phyloP scores from a whole-genome alignment of 2,329 filamentous ascomycete genomes.

The Neurospora crassa region DNA sequence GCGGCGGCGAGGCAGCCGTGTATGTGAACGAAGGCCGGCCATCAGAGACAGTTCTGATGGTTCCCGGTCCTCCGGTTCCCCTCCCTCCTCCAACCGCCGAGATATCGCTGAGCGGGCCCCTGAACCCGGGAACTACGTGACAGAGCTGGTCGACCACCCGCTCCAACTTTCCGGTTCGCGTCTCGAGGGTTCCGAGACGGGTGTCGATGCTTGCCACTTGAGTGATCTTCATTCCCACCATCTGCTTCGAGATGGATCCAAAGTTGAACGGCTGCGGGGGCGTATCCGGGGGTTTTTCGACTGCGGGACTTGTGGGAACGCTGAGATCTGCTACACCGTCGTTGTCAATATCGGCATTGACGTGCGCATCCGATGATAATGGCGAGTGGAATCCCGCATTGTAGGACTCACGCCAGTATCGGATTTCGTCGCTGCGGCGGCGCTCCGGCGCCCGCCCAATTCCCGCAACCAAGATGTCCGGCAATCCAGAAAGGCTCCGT shows the following conservation, averaged over 20 bases:
- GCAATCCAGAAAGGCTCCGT: constrained; percentile 47
- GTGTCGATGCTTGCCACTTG: constrained; percentile 44
- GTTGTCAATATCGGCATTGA: constrained; percentile 22
- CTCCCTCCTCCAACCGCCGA: constrained; percentile 14
- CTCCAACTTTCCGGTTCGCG: constrained; percentile 43
- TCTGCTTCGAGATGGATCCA: constrained; percentile 37
- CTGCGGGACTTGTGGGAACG: constrained; percentile 22
- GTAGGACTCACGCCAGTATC: constrained; percentile 54
- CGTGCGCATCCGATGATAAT: constrained; percentile 31
- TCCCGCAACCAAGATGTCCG: constrained; percentile 27
- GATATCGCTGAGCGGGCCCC: constrained; percentile 21
- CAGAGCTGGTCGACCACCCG: constrained; percentile 40
- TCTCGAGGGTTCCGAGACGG: constrained; percentile 42
- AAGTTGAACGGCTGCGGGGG: constrained; percentile 47
- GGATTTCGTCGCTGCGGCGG: constrained; percentile 53
- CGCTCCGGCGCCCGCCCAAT: constrained; percentile 21
- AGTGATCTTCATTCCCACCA: constrained; percentile 48
- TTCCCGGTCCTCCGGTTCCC: not conserved
- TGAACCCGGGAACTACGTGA: constrained; percentile 33
- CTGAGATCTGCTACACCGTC: constrained; percentile 21
- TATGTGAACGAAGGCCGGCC: constrained; percentile 17
- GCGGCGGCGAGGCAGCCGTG: constrained; percentile 17
- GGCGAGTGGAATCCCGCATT: constrained; percentile 42
- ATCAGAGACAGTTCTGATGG: not conserved
- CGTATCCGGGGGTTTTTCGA: constrained; percentile 25